Evolutionary conservation across 106 monocot species (phyloP).

Genomic region (Dendrobium huoshanense): DNA sequence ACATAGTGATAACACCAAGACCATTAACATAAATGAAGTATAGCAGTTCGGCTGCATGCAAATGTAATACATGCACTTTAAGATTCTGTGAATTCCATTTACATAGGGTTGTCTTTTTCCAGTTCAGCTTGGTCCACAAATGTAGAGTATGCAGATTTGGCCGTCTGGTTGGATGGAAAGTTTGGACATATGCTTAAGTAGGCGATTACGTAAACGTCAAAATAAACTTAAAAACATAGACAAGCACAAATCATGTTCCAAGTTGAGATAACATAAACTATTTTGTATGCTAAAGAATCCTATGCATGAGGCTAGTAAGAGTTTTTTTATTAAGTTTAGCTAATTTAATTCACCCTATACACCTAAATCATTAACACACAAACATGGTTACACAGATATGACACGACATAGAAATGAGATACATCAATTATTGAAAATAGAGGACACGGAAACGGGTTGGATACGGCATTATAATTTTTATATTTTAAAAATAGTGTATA

Average conservation of each 20-base stretch:
- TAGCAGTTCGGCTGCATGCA: neutral
- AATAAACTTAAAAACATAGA: neutral
- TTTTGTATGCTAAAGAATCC: neutral
- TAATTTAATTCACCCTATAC: neutral
- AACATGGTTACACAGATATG: too few relatives aligned
- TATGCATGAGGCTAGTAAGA: neutral
- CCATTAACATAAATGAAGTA: neutral
- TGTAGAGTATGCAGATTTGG: too few relatives aligned
- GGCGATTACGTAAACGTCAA: too few relatives aligned
- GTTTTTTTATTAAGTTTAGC: neutral
- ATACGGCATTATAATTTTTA: too few relatives aligned
- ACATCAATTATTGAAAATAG: too few relatives aligned
- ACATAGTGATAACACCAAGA: neutral
- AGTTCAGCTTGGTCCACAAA: too few relatives aligned
- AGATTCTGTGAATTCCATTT: neutral
- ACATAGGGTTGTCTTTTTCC: neutral
- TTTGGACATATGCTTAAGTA: too few relatives aligned
- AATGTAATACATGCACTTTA: neutral
- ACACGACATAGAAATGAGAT: too few relatives aligned
- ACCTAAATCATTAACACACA: neutral
- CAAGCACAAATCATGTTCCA: neutral
- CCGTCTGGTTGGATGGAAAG: too few relatives aligned
- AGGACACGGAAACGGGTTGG: too few relatives aligned
- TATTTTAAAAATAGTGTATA: too few relatives aligned
- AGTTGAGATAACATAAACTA: neutral